A percentile compares a stretch with the other conserved stretches of the same genome.
These are phyloP conservation scores for Magnolia officinalis DNA, from an alignment of 164 flowering plant genomes.

Conservation along the genomic window DNA sequence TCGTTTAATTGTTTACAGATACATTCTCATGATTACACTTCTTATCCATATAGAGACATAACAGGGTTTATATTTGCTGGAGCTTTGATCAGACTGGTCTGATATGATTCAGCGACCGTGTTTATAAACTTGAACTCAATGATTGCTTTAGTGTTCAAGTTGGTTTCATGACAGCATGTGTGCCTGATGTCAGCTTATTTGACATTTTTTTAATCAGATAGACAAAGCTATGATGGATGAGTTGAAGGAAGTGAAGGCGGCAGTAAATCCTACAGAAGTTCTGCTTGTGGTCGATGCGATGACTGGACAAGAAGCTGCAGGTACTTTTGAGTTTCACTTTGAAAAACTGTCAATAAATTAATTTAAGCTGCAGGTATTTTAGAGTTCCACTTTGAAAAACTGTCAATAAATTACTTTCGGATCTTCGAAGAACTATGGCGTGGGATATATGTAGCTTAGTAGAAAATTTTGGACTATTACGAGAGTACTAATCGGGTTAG, in stretches of 20 bases:
- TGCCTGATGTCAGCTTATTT: constrained; percentile 7
- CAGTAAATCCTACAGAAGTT: constrained; percentile 82
- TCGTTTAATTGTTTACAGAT: background rate
- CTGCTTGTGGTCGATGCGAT: constrained; percentile 98
- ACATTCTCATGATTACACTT: background rate
- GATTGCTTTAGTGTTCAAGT: background rate
- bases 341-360: background rate
- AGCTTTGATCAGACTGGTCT: background rate
- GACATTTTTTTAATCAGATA: constrained; percentile 44
- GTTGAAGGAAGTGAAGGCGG: constrained; percentile 83
- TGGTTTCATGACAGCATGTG: background rate
- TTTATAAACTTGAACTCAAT: background rate
- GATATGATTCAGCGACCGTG: background rate
- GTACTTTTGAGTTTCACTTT: constrained; percentile 26
- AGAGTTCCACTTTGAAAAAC: background rate
- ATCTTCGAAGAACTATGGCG: background rate
- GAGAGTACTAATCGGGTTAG: no score
- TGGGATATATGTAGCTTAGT: background rate
- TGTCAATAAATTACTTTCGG: background rate
- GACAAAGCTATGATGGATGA: constrained; percentile 99
- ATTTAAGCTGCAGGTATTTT: constrained; percentile 34
- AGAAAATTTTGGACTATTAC: background rate
- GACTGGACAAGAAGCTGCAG: constrained; percentile 99
- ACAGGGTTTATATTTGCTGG: background rate
- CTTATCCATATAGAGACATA: background rate